phyloP scores from a whole-genome alignment of 441 rosid genomes.

The Populus trichocarpa region DNA sequence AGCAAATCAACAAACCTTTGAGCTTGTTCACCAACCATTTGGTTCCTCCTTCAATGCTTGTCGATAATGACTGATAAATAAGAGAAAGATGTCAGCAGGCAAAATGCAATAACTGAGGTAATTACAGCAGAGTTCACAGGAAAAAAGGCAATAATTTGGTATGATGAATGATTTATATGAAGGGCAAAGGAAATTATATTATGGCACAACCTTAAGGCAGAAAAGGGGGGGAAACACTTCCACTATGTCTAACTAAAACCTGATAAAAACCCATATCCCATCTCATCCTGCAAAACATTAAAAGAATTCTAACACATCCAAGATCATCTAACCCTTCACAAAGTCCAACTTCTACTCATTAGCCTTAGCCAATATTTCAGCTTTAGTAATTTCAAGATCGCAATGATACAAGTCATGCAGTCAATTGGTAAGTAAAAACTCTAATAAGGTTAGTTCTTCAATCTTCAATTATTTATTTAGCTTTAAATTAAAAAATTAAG shows the following conservation, averaged over 20 bases:
- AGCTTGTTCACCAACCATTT: constrained; percentile 87
- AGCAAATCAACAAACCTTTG: constrained; percentile 49
- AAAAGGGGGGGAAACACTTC: background rate
- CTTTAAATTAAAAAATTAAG: background rate
- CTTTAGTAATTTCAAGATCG: background rate
- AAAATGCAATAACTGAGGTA: background rate
- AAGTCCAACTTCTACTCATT: background rate
- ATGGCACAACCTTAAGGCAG: background rate
- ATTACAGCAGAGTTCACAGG: background rate
- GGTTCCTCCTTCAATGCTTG: constrained; percentile 82
- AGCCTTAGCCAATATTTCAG: background rate
- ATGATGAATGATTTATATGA: background rate
- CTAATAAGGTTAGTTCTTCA: background rate
- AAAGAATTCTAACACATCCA: background rate
- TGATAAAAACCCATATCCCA: background rate
- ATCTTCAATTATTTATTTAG: background rate
- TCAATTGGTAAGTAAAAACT: background rate
- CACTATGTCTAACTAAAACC: background rate
- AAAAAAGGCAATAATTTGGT: background rate
- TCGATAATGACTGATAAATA: constrained; percentile 56
- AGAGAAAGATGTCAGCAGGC: constrained; percentile 10
- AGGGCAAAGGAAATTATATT: background rate
- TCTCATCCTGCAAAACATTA: background rate
- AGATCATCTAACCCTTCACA: background rate
- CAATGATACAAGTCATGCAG: background rate